Conservation (phyloP, 306 rosid genomes). For the Pterocarpus santalinus region DNA sequence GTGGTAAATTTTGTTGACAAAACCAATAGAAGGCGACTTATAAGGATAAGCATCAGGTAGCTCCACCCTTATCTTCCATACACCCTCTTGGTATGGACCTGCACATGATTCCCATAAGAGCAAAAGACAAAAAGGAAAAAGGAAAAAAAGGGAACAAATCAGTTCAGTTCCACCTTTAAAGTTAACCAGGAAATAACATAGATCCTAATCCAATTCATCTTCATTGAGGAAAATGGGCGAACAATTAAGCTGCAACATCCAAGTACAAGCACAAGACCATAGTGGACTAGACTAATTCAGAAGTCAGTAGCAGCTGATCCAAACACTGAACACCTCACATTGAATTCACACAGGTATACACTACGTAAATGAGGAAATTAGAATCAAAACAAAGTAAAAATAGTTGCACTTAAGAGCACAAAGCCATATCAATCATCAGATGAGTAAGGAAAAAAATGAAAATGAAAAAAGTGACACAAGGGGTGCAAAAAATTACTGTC, state of each 20-base stretch:
- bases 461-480: constrained; percentile 32
- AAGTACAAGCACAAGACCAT: constrained; percentile 39
- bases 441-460: not conserved
- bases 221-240: constrained; percentile 38
- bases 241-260: constrained; percentile 45
- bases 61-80: constrained; percentile 89
- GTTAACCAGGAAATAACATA: constrained; percentile 8
- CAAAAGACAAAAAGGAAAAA: not conserved
- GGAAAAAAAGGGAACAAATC: not conserved
- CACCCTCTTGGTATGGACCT: constrained; percentile 87
- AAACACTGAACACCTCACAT: constrained; percentile 31
- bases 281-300: constrained; percentile 16
- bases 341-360: constrained; percentile 32
- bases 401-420: not conserved
- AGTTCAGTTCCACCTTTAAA: constrained; percentile 28
- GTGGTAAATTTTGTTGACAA: constrained; percentile 86
- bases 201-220: constrained; percentile 41
- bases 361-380: constrained; percentile 18
- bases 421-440: not conserved
- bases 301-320: constrained; percentile 39
- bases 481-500: constrained; percentile 63
- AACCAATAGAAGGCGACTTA: constrained; percentile 91
- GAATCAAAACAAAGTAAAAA: not conserved
- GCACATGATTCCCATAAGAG: constrained; percentile 45
- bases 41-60: constrained; percentile 93